A percentile compares a stretch with the other conserved stretches of the same genome.
These are phyloP conservation scores for Crassisporium funariophilum DNA, from an alignment of 768 basidiomycete genomes.

Conservation along the genomic window DNA sequence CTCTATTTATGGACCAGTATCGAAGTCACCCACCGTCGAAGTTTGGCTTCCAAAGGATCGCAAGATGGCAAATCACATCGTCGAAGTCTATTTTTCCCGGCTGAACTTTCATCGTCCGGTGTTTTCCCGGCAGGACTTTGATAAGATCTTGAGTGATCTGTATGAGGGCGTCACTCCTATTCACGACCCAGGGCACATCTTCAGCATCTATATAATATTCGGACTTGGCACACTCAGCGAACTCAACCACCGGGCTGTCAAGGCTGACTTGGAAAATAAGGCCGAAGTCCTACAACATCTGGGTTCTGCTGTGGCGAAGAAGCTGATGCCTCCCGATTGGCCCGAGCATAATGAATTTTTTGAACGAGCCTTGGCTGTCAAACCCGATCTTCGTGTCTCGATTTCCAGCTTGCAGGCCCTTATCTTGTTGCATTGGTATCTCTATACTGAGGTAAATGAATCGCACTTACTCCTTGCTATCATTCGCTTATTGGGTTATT, in stretches of 20 bases:
- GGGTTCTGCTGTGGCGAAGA: conserved; percentile 49
- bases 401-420: conserved; percentile 82
- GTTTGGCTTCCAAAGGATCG: conserved; percentile 82
- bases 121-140: conserved; percentile 68
- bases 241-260: conserved; percentile 69
- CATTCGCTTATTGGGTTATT: conserved; percentile 11
- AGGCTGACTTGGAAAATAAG: conserved; percentile 48
- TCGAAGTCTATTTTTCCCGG: conserved; percentile 72
- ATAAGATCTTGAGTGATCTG: conserved; percentile 61
- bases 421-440: conserved; percentile 85
- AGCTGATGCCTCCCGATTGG: conserved; percentile 69
- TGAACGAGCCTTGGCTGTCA: conserved; percentile 72
- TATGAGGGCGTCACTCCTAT: conserved; percentile 55
- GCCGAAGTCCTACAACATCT: conserved; percentile 33
- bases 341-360: conserved; percentile 86
- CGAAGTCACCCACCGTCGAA: conserved; percentile 39
- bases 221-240: conserved; percentile 84
- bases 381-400: conserved; percentile 82
- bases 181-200: conserved; percentile 78
- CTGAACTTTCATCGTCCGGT: conserved; percentile 84
- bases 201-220: conserved; percentile 74
- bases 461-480: not conserved
- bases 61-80: conserved; percentile 58
- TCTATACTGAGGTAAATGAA: conserved; percentile 74
- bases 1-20: conserved; percentile 32